Conservation (phyloP, 441 rosid species). For the Populus hybrid region DNA sequence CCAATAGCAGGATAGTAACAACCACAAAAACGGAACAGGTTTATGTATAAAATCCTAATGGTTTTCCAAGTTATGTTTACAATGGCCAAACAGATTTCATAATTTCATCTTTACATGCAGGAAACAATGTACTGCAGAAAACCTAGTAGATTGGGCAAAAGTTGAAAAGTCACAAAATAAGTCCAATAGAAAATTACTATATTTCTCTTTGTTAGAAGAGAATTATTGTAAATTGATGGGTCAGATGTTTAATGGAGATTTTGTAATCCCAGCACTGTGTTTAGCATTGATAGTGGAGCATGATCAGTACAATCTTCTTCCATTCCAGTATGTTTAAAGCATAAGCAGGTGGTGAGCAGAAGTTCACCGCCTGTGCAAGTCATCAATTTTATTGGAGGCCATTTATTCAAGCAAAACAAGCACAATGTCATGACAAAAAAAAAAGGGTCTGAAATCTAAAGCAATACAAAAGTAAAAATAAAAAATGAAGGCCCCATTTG, state of each 20-base stretch:
- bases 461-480: not conserved
- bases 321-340: slow-evolving; percentile 2
- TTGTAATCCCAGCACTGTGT: not conserved
- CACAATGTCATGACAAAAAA: too few species aligned
- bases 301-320: not conserved
- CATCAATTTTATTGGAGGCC: slow-evolving; percentile 5
- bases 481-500: not conserved
- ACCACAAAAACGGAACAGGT: not conserved
- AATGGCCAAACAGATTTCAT: not conserved
- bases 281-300: not conserved
- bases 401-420: too few species aligned
- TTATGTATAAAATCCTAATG: not conserved
- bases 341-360: slow-evolving; percentile 3
- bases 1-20: not conserved
- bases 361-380: slow-evolving; percentile 20
- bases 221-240: not conserved
- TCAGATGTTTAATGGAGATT: not conserved
- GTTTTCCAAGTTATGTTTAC: not conserved
- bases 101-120: not conserved
- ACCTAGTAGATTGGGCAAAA: not conserved
- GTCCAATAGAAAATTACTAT: not conserved
- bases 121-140: not conserved
- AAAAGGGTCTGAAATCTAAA: not conserved
- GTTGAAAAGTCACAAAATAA: not conserved
- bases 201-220: not conserved